Base-by-base conservation (phyloP, 768 basidiomycete species). In the Hydnum rufescens region DNA sequence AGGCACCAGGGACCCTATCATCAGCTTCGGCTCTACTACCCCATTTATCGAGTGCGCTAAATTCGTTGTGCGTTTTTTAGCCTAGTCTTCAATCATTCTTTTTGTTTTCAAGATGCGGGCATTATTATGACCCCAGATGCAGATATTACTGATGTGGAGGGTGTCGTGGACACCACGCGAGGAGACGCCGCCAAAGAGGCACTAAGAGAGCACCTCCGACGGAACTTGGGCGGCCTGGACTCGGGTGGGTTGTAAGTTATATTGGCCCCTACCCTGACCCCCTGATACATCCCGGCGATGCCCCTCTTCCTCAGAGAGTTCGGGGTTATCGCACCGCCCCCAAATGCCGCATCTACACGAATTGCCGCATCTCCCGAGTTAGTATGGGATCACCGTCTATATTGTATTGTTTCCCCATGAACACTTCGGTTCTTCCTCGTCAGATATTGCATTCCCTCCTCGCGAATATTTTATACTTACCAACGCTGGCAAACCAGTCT, bases 401-500 rank as follows among this genome's bases (percentile, higher is more conserved):
- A n/a, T n/a, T n/a, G n/a, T n/a, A n/a, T n/a, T n/a, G n/a, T n/a
- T n/a, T n/a, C n/a, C n/a, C n/a, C n/a, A n/a, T n/a, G n/a, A n/a
- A n/a, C 44, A 47, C 44, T 47, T 25, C 44, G 25, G 13, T 13
- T 13, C 13, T 47, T 8, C 8, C 13, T 8, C 26, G 13, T 47
- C 44, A 16, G 30, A 32, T 25, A 32, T 31, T 28, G 49, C 6
- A 13, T 55, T 32, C 36, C 36, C 52, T n/a, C 32, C 29, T 8
- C 72, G 90, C 51, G 77, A 87, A 61, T 99, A 96, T 64, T 95
- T 85, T 61, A 75, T 96, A 16, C 72, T 97, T 19, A 96, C 92
- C 0, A 79, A 92, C 56, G 95, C 95, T 29, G 95, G 95, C 28
- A 97, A 99, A 65, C 92, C 92, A n/a, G 90, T 99, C 6, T 99